phyloP scores from a whole-genome alignment of 768 basidiomycete species.

The Mrakia frigida region DNA sequence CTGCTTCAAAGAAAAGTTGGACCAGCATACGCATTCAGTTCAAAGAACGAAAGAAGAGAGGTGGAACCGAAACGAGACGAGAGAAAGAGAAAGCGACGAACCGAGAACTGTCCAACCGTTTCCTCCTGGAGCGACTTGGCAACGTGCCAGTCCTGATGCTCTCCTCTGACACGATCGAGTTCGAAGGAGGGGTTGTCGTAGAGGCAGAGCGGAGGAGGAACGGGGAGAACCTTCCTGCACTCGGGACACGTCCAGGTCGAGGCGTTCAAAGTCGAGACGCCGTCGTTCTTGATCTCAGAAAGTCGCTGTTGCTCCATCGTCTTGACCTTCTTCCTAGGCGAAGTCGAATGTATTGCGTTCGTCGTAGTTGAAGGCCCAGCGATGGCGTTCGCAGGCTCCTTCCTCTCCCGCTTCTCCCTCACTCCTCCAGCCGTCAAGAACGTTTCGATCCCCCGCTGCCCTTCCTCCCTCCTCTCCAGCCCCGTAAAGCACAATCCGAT shows the following conservation, averaged over 20 bases:
- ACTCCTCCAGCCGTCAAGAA: conserved; percentile 54
- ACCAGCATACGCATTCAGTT: not conserved
- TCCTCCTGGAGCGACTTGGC: conserved; percentile 18
- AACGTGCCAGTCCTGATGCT: conserved; percentile 28
- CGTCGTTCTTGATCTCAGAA: not conserved
- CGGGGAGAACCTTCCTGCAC: not conserved
- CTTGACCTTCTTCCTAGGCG: not conserved
- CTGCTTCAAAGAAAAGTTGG: not conserved
- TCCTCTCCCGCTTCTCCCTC: not conserved
- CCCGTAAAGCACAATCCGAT: conserved; percentile 71
- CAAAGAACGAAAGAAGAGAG: not conserved
- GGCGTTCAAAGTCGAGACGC: no score
- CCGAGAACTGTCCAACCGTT: not conserved
- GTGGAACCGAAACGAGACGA: not conserved
- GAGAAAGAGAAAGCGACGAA: not conserved
- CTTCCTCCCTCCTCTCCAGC: conserved; percentile 65
- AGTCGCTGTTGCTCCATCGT: not conserved
- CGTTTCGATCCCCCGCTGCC: conserved; percentile 80
- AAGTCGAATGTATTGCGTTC: no score
- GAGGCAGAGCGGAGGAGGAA: not conserved
- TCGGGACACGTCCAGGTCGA: conserved; percentile 20
- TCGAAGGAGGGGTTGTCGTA: not conserved
- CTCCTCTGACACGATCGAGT: conserved; percentile 11
- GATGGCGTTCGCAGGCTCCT: not conserved
- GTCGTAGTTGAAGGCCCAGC: not conserved